These are phyloP conservation scores for Inga oerstediana DNA, from an alignment of 306 rosid species.

Conservation along the genomic window DNA sequence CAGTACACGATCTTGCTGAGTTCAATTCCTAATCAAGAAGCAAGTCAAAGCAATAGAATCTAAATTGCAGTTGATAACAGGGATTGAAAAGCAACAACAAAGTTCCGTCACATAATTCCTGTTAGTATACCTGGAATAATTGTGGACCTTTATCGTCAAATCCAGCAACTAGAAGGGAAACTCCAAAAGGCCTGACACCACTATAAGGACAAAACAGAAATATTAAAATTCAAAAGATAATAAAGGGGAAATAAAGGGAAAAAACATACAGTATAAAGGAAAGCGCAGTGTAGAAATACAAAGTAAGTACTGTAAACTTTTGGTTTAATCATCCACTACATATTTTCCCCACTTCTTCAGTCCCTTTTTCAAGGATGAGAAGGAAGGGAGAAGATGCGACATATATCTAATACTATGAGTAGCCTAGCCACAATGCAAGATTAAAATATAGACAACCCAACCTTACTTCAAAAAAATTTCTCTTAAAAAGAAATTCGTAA, in stretches of 20 bases:
- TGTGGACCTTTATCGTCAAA: constrained; percentile 95
- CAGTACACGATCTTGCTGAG: neutral
- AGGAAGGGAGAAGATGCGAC: neutral
- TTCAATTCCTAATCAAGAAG: constrained; percentile 1
- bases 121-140: constrained; percentile 71
- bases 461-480: neutral
- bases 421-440: constrained; percentile 8
- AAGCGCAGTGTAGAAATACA: neutral
- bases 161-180: constrained; percentile 90
- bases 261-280: neutral
- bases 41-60: neutral
- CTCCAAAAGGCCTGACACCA: constrained; percentile 99
- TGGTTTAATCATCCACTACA: neutral
- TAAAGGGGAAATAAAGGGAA: neutral
- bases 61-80: neutral
- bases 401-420: neutral
- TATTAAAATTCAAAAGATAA: constrained; percentile 27
- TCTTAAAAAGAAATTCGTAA: constrained; percentile 14
- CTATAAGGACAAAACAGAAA: constrained; percentile 42
- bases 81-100: neutral
- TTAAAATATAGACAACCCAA: neutral
- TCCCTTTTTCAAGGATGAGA: neutral
- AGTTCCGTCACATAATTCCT: neutral
- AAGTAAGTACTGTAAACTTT: neutral
- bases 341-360: neutral